Base-by-base conservation (phyloP, 2,329 filamentous ascomycete genomes). In the Trichoderma cornu-damae region DNA sequence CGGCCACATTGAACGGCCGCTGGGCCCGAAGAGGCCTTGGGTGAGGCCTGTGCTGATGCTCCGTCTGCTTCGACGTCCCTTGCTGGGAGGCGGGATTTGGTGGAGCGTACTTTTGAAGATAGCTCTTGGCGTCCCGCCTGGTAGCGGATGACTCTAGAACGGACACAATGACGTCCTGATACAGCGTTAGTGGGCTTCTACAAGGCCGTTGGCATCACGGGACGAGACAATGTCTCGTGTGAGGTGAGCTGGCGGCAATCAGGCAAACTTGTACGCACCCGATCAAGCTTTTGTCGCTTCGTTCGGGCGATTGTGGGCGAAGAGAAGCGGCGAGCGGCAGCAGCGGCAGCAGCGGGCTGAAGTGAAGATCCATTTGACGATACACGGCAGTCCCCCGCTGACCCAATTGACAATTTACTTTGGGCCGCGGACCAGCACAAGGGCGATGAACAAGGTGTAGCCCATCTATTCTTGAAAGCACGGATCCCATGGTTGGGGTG, bases 71-170 rank as follows among this genome's bases (percentile, higher is more conserved):
- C 57, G 63, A 66, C 59, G 56, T 54, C 55, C 61, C 61, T 65
- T 57, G 47, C 40, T 63, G 28, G 12, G 67, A 61, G 59, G 68
- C 64, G 42, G 62, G 60, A 5, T 35, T 44, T 24, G 56, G 37
- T n/a, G 35, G 20, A 20, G 58, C 47, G 70, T 96, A 96, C 60
- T 90, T 92, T 64, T 94, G 88, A 14, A 99, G 80, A 68, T 96
- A 99, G 35, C 89, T 86, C 72, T 89, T 92, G 47, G 92, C 91
- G 75, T 99, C 94, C 65, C 94, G 85, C 72, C 92, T 96, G 0
- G 93, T 96, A 5, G 92, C 89, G 9, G 91, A 90, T 16, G 92
- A 90, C 66, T 89, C 90, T 30, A 99, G 78, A 3, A 97, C 83
- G 14, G 90, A 92, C 30, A 95, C 80, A 65, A 96, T 86, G 66